A percentile compares a stretch with the other conserved stretches of the same genome.
These are phyloP conservation scores for Ophiostoma piceae DNA, from an alignment of 2,329 filamentous ascomycete species.

Conservation along the genomic window DNA sequence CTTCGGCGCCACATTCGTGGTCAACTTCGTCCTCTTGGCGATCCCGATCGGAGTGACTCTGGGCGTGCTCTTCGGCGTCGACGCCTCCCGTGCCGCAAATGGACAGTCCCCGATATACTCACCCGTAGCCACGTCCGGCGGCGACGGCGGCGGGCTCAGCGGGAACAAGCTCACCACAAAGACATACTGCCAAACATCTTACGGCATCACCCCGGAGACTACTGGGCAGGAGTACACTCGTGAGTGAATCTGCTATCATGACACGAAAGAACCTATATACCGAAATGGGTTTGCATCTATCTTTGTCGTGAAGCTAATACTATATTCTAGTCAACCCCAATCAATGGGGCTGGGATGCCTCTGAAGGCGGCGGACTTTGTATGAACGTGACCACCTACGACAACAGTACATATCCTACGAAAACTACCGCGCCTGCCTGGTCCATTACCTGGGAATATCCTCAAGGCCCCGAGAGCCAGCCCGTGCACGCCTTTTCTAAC, in stretches of 20 bases:
- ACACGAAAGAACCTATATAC: background rate
- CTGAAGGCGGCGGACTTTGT: constrained; percentile 41
- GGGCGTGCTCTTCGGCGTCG: constrained; percentile 46
- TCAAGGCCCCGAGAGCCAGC: constrained; percentile 38
- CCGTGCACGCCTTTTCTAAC: constrained; percentile 53
- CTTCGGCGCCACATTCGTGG: constrained; percentile 39
- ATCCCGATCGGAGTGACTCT: constrained; percentile 35
- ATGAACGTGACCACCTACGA: constrained; percentile 49
- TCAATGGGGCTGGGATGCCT: constrained; percentile 46
- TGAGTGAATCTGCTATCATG: constrained; percentile 33
- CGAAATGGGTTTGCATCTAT: background rate
- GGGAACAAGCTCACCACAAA: constrained; percentile 36
- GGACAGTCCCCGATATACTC: constrained; percentile 44
- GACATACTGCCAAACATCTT: constrained; percentile 41
- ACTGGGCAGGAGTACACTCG: constrained; percentile 44
- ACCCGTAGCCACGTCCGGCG: constrained; percentile 28
- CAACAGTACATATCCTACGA: constrained; percentile 47
- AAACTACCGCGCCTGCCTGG: constrained; percentile 44
- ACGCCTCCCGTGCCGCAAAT: constrained; percentile 40
- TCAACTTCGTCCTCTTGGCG: constrained; percentile 47
- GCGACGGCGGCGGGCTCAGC: constrained; percentile 21
- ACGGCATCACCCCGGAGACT: constrained; percentile 42
- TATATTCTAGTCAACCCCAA: constrained; percentile 47
- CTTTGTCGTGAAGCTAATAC: background rate
- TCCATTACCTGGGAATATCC: constrained; percentile 51